Conservation (phyloP, 768 basidiomycete genomes). For the Favolaschia claudopus region DNA sequence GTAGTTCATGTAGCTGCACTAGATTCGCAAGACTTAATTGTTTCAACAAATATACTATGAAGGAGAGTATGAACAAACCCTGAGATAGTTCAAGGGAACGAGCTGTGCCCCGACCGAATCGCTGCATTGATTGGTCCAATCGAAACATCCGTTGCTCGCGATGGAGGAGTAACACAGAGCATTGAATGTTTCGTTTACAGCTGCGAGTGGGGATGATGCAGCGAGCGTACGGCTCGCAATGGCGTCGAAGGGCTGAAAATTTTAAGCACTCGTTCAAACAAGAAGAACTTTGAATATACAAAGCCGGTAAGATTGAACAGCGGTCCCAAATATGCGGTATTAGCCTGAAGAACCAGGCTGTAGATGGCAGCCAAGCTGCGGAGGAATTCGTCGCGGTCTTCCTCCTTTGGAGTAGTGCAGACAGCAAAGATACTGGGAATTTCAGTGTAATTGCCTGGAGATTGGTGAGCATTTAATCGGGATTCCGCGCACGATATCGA, state of each 20-base stretch:
- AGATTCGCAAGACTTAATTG: too few relatives aligned
- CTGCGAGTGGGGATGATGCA: not conserved
- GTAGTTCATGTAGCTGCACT: conserved; percentile 5
- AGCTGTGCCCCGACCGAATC: not conserved
- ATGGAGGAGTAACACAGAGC: not conserved
- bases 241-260: not conserved
- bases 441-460: not conserved
- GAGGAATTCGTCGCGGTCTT: not conserved
- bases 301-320: not conserved
- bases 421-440: not conserved
- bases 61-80: not conserved
- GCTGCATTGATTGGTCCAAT: not conserved
- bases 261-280: too few relatives aligned
- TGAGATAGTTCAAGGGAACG: not conserved
- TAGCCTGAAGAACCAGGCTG: not conserved
- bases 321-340: not conserved
- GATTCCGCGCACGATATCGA: too few relatives aligned
- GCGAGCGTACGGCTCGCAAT: conserved; percentile 1
- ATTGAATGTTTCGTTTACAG: conserved; percentile 5
- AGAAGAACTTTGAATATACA: too few relatives aligned
- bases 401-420: not conserved
- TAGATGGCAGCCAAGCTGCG: not conserved
- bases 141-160: not conserved
- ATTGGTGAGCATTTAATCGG: too few relatives aligned
- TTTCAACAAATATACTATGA: too few relatives aligned